Evolutionary conservation across 73 alveolate genomes (phyloP).

Genomic region (Stentor roeselii): DNA sequence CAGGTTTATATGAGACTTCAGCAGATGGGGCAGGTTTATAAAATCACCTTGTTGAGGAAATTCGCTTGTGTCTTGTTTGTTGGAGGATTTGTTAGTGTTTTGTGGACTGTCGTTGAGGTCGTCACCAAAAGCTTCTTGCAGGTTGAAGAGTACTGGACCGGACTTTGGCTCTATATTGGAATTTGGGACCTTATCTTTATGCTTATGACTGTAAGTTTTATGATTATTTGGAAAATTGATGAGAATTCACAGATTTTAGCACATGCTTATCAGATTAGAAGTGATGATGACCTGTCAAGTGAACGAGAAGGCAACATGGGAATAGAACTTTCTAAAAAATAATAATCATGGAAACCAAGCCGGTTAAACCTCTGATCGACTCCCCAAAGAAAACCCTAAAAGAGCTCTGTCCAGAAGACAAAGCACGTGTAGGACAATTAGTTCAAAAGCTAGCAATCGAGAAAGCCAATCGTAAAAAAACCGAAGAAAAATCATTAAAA

Average conservation of each 20-base stretch:
- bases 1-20: not conserved
- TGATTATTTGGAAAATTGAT: slow-evolving; percentile 15
- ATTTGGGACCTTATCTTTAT: slow-evolving; percentile 15
- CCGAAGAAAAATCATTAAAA: not conserved
- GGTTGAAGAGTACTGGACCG: not conserved
- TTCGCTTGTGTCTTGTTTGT: not conserved
- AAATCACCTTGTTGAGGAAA: not conserved
- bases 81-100: not conserved
- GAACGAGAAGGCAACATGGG: slow-evolving; percentile 4
- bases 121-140: not conserved
- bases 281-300: slow-evolving; percentile 5
- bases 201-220: not conserved
- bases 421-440: not conserved
- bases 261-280: not conserved
- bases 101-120: not conserved
- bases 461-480: not conserved
- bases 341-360: not conserved
- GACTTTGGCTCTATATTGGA: slow-evolving; percentile 10
- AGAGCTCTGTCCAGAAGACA: not conserved
- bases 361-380: not conserved
- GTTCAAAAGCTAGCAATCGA: not conserved
- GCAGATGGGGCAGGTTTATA: not conserved
- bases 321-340: not conserved
- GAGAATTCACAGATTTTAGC: not conserved
- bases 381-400: not conserved